Base-by-base conservation (phyloP, 345 rosid species). In the Sonneratia caseolaris region DNA sequence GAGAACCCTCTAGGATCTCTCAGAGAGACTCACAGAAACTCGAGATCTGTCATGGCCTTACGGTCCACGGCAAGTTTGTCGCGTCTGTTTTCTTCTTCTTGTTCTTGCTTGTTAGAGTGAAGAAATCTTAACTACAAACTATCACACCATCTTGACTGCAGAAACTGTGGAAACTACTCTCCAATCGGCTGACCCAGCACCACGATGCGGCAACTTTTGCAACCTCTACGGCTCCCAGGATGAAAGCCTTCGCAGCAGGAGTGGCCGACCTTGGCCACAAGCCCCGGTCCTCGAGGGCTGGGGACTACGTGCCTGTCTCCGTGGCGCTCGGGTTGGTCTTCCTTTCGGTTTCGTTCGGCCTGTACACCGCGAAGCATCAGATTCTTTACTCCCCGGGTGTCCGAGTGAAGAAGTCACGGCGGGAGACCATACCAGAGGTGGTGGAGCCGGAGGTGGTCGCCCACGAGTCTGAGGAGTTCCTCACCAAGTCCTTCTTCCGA, bases 361-460 rank as follows among this genome's bases (percentile, higher is more conserved):
- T 90, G 4, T 66, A 72, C 84, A 90, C 97, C 3, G 85, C 80
- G 22, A 80, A 71, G 81, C 97, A 74, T 51, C 89, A 94, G 47
- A 75, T 94, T 53, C 14, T 71, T 69, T 65, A 85, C 74, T 81
- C 88, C 14, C 99, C 95, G 0, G 16, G 69, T 0, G 97, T 94
- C 48, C 84, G 88, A 4, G 85, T 86, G 64, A 84, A 68, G 75
- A 94, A 88, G 87, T 88, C 86, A 80, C 69, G n/a, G 13, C 78
- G 97, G 64, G 95, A 86, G 87, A 92, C 79, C 0, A 24, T 92
- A 7, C 86, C 89, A 0, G 99, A 94, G 80, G 78, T 92, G 15
- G 84, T 77, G 65, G 86, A 88, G 40, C 93, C 97, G 0, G 97
- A 94, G 2, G 76, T 53, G 66, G 89, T 92, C n/a, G 66, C 77